A percentile compares a stretch with the other conserved stretches of the same genome.
These are phyloP conservation scores for Vittaforma corneae DNA, from an alignment of 371 early-diverging fungal species.

Conservation along the genomic window DNA sequence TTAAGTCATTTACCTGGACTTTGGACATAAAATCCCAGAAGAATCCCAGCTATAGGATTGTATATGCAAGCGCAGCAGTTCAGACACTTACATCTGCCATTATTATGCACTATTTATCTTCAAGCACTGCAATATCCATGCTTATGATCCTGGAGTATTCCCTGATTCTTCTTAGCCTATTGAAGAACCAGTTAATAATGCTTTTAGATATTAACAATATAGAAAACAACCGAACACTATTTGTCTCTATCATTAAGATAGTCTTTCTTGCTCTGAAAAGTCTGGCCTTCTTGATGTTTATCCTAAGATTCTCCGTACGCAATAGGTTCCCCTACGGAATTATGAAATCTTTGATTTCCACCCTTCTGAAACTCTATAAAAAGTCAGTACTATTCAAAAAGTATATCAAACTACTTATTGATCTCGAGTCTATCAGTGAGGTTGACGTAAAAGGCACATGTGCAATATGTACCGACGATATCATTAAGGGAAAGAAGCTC, in stretches of 20 bases:
- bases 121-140: not conserved
- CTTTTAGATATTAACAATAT: constrained; percentile 7
- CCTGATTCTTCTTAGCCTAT: not conserved
- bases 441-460: constrained; percentile 40
- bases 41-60: constrained; percentile 7
- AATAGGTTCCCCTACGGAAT: constrained; percentile 52
- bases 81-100: too few species aligned
- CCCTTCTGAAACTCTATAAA: constrained; percentile 31
- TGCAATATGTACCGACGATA: constrained; percentile 56
- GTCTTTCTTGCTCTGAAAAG: constrained; percentile 31
- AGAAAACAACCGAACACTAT: not conserved
- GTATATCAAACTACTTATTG: constrained; percentile 37
- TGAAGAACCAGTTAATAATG: not conserved
- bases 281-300: constrained; percentile 36
- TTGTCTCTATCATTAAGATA: constrained; percentile 4
- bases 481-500: constrained; percentile 65
- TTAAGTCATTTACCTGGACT: constrained; percentile 48
- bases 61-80: too few species aligned
- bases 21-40: constrained; percentile 33
- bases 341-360: constrained; percentile 34
- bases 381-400: constrained; percentile 26
- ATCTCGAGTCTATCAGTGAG: constrained; percentile 41
- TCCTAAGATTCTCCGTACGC: constrained; percentile 35
- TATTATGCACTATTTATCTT: not conserved
- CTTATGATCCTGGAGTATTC: not conserved